phyloP scores from a whole-genome alignment of 2,329 filamentous ascomycete species.

The Cladophialophora psammophila region DNA sequence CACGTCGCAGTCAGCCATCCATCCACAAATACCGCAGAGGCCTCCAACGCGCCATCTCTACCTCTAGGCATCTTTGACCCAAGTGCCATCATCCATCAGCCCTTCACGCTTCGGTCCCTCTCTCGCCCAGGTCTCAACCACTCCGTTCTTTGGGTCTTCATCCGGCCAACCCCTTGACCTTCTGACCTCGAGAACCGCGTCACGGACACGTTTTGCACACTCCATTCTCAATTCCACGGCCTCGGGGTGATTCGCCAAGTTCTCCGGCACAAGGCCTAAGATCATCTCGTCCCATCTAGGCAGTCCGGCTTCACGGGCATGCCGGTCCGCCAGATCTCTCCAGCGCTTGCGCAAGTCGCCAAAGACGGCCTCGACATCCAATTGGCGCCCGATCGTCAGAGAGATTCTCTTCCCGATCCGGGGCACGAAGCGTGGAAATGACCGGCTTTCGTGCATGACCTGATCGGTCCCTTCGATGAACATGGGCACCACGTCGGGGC shows the following conservation, averaged over 20 bases:
- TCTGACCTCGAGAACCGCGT: constrained; percentile 81
- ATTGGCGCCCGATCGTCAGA: constrained; percentile 78
- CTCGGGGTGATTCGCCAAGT: constrained; percentile 73
- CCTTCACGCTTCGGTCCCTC: constrained; percentile 64
- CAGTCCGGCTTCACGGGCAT: constrained; percentile 32
- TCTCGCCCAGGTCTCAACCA: constrained; percentile 80
- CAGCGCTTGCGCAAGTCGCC: constrained; percentile 78
- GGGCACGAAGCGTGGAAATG: constrained; percentile 81
- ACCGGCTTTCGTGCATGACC: constrained; percentile 84
- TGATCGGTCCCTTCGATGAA: constrained; percentile 90
- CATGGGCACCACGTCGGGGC: constrained; percentile 89
- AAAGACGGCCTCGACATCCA: constrained; percentile 77
- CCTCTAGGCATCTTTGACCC: constrained; percentile 62
- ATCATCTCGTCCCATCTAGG: constrained; percentile 41
- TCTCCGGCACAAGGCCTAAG: constrained; percentile 67
- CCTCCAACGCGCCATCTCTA: neutral
- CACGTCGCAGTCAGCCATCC: too few relatives aligned
- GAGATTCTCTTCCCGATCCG: constrained; percentile 73
- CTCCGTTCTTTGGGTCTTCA: constrained; percentile 76
- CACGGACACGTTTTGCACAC: constrained; percentile 77
- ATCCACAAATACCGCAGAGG: too few relatives aligned
- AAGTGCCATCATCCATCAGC: constrained; percentile 64
- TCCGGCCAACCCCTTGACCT: constrained; percentile 75
- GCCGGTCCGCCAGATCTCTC: constrained; percentile 64
- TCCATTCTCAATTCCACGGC: constrained; percentile 79